These are phyloP conservation scores for Nicotiana noctiflora DNA, from an alignment of 257 asterid species.

Conservation along the genomic window DNA sequence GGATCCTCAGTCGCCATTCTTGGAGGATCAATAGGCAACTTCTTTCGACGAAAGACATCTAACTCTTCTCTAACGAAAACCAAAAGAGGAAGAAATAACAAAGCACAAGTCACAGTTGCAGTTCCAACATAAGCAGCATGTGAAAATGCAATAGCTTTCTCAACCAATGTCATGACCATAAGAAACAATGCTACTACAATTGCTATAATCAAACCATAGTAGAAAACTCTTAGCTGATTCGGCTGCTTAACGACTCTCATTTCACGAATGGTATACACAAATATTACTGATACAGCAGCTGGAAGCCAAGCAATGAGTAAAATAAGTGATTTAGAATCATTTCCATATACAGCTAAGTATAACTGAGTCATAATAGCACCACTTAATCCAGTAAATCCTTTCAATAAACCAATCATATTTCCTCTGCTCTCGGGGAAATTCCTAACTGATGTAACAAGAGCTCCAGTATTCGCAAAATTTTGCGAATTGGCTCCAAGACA, in stretches of 20 bases:
- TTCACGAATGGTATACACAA: constrained; percentile 71
- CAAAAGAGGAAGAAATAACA: constrained; percentile 52
- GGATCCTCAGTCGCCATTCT: constrained; percentile 16
- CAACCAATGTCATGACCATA: constrained; percentile 59
- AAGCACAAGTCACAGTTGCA: constrained; percentile 49
- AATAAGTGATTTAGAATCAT: constrained; percentile 59
- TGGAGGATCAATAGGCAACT: constrained; percentile 12
- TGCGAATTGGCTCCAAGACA: constrained; percentile 85
- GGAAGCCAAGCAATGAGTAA: constrained; percentile 90
- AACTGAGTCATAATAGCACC: constrained; percentile 79
- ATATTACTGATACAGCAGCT: constrained; percentile 68
- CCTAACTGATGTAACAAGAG: constrained; percentile 65
- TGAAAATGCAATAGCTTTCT: constrained; percentile 38
- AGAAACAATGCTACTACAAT: constrained; percentile 56
- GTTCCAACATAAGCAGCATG: constrained; percentile 56
- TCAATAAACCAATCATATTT: constrained; percentile 50
- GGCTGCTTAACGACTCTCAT: constrained; percentile 39
- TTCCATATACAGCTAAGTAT: constrained; percentile 69
- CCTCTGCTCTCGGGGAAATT: constrained; percentile 78
- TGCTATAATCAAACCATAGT: constrained; percentile 46
- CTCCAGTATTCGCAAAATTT: constrained; percentile 82
- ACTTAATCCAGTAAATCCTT: constrained; percentile 75
- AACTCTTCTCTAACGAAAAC: constrained; percentile 55
- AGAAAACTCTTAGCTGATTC: constrained; percentile 44
- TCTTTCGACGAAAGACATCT: constrained; percentile 19